A percentile compares a stretch with the other conserved stretches of the same genome.
phyloP scores from a whole-genome alignment of 139 green algal species.

The Haematococcus lacustris region DNA sequence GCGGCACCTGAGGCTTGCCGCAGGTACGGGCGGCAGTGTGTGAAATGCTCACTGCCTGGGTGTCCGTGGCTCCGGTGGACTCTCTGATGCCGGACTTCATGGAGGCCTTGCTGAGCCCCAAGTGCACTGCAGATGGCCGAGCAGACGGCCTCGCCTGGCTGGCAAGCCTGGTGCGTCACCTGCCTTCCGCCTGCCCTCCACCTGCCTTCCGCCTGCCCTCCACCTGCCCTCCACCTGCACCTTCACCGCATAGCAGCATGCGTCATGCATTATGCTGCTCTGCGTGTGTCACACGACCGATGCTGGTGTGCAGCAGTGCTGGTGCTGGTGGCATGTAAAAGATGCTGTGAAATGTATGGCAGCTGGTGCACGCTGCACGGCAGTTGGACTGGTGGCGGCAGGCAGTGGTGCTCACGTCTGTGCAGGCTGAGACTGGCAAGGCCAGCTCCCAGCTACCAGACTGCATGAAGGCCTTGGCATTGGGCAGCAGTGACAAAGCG shows the following conservation, averaged over 20 bases:
- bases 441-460: constrained; percentile 16
- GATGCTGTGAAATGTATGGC: too few species aligned
- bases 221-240: too few species aligned
- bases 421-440: neutral
- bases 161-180: constrained; percentile 6
- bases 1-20: too few species aligned
- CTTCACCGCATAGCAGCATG: neutral
- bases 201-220: too few species aligned
- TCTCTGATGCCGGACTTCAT: constrained; percentile 46
- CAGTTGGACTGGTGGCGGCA: too few species aligned
- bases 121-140: constrained; percentile 64
- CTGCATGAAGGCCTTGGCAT: constrained; percentile 22
- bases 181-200: too few species aligned
- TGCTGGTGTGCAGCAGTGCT: too few species aligned
- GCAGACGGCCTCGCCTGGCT: constrained; percentile 50
- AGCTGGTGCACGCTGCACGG: too few species aligned
- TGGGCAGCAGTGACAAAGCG: constrained; percentile 64
- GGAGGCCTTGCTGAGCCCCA: constrained; percentile 51
- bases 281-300: too few species aligned
- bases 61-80: constrained; percentile 25
- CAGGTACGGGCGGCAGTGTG: constrained; percentile 70
- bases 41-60: constrained; percentile 76
- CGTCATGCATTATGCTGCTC: too few species aligned
- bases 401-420: neutral
- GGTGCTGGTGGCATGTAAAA: too few species aligned